These are phyloP conservation scores for Larix kaempferi DNA, from an alignment of 75 land plant genomes.

Conservation along the genomic window DNA sequence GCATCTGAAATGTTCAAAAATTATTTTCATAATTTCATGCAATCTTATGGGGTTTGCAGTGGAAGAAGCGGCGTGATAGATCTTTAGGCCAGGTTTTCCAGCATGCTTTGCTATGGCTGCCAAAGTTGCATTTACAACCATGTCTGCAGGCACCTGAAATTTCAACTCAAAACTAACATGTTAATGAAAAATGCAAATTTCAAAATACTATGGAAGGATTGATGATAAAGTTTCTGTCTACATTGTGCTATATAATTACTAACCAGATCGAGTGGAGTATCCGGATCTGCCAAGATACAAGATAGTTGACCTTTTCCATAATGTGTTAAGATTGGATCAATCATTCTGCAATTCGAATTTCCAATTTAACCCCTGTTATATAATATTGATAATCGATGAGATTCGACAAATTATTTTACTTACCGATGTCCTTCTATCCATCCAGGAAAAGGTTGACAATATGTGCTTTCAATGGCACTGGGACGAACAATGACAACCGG, in stretches of 20 bases:
- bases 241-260: slow-evolving; percentile 9
- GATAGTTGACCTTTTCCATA: too few species aligned
- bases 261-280: slow-evolving; percentile 56
- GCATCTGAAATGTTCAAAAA: slow-evolving; percentile 58
- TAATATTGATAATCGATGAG: background rate
- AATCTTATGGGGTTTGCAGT: slow-evolving; percentile 66
- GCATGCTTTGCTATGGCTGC: slow-evolving; percentile 89
- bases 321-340: too few species aligned
- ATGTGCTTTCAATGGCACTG: slow-evolving; percentile 88
- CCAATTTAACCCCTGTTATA: too few species aligned
- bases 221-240: background rate
- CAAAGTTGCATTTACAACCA: slow-evolving; percentile 89
- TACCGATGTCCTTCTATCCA: slow-evolving; percentile 98
- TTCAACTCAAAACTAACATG: background rate
- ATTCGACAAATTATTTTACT: background rate
- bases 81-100: slow-evolving; percentile 25
- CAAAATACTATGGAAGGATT: background rate
- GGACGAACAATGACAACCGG: slow-evolving; percentile 81
- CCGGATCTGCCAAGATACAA: too few species aligned
- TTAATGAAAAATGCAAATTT: background rate
- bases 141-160: slow-evolving; percentile 83
- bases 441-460: slow-evolving; percentile 78
- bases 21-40: slow-evolving; percentile 38
- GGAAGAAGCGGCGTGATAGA: slow-evolving; percentile 88
- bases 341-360: too few species aligned